Evolutionary conservation across 2,329 filamentous ascomycete species (phyloP), one percentile per base, ranked within the genome.

Genomic region (Curvularia sp.): DNA sequence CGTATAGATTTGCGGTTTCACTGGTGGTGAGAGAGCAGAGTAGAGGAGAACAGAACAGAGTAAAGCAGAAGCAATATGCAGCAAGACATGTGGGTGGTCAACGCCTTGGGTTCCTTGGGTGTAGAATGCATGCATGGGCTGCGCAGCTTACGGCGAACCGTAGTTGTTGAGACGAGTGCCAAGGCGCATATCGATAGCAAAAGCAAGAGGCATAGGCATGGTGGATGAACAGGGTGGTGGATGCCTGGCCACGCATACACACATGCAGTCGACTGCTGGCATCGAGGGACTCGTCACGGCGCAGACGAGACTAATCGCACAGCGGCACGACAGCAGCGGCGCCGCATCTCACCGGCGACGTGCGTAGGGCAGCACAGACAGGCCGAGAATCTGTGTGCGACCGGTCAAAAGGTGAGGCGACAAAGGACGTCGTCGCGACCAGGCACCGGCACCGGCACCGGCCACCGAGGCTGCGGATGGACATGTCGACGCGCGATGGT

Each of bases 331-430:
- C 30, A 31, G 30, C 18, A 20, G 26, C 26, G 26, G 26, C 39
- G 22, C 22, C 41, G 58, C 48, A 62, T 58, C 63, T 70, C 60
- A 69, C 68, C 66, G 70, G 68, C 60, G 55, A 61, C 62, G 53
- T 41, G 43, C 13, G 63, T 63, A 53, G 43, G 43, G 63, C 64
- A 53, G 62, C 64, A 65, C 64, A 49, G 58, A 61, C 63, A 53
- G 56, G 41, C 57, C 53, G 49, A 53, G 60, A 55, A 65, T 61
- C 60, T 63, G 7, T 61, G 64, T 62, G 61, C 55, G 44, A 68
- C 69, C 69, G 70, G 71, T 71, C 66, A 73, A 55, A 49, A 61
- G 53, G 58, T 31, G 47, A 51, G 46, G 65, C 55, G 61, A 55
- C 55, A 58, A 33, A 15, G 31, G 10, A 33, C 31, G 12, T 9